These are phyloP conservation scores for Lyophyllum shimeji DNA, from an alignment of 768 basidiomycete species.

Conservation along the genomic window DNA sequence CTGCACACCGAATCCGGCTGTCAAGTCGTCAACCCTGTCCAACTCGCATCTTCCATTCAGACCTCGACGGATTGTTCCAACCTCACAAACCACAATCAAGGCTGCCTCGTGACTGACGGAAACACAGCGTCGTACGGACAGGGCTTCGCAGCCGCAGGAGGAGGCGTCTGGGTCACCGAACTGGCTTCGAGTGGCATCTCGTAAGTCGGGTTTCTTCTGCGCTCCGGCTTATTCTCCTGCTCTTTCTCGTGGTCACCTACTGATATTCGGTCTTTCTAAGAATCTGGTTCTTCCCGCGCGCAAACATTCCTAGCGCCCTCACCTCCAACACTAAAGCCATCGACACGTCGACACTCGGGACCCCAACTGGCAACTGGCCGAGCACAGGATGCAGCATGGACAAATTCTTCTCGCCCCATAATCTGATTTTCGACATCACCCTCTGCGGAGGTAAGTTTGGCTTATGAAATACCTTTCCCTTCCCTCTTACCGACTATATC, in stretches of 20 bases:
- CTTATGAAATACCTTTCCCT: slow-evolving; percentile 1
- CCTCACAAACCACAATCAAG: slow-evolving; percentile 52
- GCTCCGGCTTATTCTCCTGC: no score
- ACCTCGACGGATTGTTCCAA: slow-evolving; percentile 62
- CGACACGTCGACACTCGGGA: slow-evolving; percentile 58
- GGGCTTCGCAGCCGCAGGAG: slow-evolving; percentile 62
- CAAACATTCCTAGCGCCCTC: slow-evolving; percentile 46
- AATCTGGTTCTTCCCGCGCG: slow-evolving; percentile 64
- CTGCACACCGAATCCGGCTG: slow-evolving; percentile 71
- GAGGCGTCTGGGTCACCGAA: slow-evolving; percentile 78
- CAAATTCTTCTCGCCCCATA: slow-evolving; percentile 59
- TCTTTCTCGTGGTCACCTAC: background rate
- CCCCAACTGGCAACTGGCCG: slow-evolving; percentile 71
- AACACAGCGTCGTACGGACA: slow-evolving; percentile 59
- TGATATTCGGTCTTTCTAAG: slow-evolving; percentile 24
- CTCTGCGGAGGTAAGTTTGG: slow-evolving; percentile 53
- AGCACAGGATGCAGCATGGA: slow-evolving; percentile 51
- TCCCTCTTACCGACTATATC: slow-evolving; percentile 4
- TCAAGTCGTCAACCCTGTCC: slow-evolving; percentile 44
- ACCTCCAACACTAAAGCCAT: slow-evolving; percentile 49
- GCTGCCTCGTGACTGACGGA: slow-evolving; percentile 63
- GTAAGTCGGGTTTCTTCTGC: slow-evolving; percentile 33
- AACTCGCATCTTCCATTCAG: slow-evolving; percentile 49
- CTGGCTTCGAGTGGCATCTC: slow-evolving; percentile 64
- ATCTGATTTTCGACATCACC: slow-evolving; percentile 74